A percentile compares a stretch with the other conserved stretches of the same genome.
phyloP scores from a whole-genome alignment of 345 rosid genomes.

The Aquilaria sinensis region DNA sequence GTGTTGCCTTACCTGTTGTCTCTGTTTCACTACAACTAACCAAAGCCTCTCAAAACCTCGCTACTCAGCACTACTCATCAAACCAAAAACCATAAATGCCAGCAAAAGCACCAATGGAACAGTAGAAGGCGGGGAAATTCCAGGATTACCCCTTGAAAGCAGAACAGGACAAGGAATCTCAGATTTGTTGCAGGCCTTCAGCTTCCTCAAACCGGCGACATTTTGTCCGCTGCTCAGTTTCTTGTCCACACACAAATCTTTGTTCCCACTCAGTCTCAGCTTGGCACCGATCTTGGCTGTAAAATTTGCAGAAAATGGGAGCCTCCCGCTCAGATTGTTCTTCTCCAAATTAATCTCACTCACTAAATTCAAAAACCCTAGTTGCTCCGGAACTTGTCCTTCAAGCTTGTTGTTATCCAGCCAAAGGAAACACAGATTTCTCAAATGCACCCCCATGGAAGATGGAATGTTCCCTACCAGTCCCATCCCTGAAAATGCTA shows the following conservation, averaged over 20 bases:
- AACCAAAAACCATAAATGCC: slow-evolving; percentile 9
- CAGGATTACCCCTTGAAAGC: slow-evolving; percentile 7
- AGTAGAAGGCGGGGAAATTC: slow-evolving; percentile 5
- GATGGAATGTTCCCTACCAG: slow-evolving; percentile 46
- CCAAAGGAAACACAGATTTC: slow-evolving; percentile 35
- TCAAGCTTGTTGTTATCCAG: slow-evolving; percentile 57
- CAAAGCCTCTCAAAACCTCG: neutral
- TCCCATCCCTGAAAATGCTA: slow-evolving; percentile 52
- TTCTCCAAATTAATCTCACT: slow-evolving; percentile 59
- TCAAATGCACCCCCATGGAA: slow-evolving; percentile 42
- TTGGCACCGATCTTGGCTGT: slow-evolving; percentile 35
- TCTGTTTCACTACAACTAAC: slow-evolving; percentile 7
- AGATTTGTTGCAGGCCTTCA: slow-evolving; percentile 29
- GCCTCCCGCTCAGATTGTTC: slow-evolving; percentile 52
- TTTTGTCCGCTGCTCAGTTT: slow-evolving; percentile 4
- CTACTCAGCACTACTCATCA: slow-evolving; percentile 1
- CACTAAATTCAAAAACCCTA: slow-evolving; percentile 30
- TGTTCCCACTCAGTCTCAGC: slow-evolving; percentile 46
- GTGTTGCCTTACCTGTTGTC: slow-evolving; percentile 1
- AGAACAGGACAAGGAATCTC: slow-evolving; percentile 16
- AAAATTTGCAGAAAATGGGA: slow-evolving; percentile 41
- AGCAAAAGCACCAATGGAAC: slow-evolving; percentile 15
- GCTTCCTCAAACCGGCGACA: slow-evolving; percentile 10
- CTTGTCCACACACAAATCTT: slow-evolving; percentile 30
- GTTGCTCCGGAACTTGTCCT: slow-evolving; percentile 46